These are phyloP conservation scores for Simmondsia chinensis DNA, from an alignment of 148 eudicot genomes.

Conservation along the genomic window DNA sequence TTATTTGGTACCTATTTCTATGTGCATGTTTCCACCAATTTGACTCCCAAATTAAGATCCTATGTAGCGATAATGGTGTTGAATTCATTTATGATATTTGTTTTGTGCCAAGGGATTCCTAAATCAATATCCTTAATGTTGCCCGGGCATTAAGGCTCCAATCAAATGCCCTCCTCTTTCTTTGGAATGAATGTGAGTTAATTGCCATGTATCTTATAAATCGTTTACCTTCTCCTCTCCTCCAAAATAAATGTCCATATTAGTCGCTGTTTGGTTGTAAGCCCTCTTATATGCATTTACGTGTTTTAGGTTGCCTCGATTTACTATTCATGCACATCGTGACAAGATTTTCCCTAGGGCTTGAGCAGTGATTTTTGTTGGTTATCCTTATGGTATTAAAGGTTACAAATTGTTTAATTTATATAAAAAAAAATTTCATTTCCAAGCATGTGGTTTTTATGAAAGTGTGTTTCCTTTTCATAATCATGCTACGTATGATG, in stretches of 20 bases:
- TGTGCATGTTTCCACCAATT: too few relatives aligned
- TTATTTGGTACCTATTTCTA: too few relatives aligned
- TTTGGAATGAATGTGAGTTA: not conserved
- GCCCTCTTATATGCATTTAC: not conserved
- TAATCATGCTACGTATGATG: too few relatives aligned
- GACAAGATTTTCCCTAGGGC: not conserved
- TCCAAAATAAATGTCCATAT: not conserved
- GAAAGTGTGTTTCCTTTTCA: too few relatives aligned
- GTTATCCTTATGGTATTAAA: not conserved
- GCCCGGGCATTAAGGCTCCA: not conserved
- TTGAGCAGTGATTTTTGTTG: not conserved
- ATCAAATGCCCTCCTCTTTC: not conserved
- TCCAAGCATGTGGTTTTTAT: too few relatives aligned
- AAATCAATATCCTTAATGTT: not conserved
- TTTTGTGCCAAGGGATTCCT: not conserved
- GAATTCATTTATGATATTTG: too few relatives aligned
- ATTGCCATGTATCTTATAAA: not conserved
- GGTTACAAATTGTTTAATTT: too few relatives aligned
- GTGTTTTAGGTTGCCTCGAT: not conserved
- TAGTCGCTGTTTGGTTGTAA: not conserved
- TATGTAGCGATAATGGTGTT: too few relatives aligned
- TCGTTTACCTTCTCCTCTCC: not conserved
- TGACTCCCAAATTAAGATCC: too few relatives aligned
- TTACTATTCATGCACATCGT: not conserved
- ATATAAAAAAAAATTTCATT: too few relatives aligned